phyloP scores from a whole-genome alignment of 495 filamentous ascomycete species.

The Penicillium fimorum region DNA sequence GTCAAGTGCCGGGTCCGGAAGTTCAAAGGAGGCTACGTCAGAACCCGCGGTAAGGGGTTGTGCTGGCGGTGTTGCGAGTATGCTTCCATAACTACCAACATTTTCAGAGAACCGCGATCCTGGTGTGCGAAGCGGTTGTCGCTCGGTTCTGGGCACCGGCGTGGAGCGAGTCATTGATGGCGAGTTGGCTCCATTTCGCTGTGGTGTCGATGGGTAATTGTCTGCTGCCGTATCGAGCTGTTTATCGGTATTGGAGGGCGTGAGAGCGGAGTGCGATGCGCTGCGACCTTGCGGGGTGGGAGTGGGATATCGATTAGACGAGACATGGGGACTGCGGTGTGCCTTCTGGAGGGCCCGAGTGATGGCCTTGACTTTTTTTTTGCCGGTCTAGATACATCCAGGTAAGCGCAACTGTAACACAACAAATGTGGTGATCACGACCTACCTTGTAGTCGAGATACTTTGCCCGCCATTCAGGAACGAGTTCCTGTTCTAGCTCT shows the following conservation, averaged over 20 bases:
- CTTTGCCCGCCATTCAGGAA: slow-evolving; percentile 90
- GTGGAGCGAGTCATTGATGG: slow-evolving; percentile 24
- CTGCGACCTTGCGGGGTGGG: slow-evolving; percentile 34
- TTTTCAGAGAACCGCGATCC: slow-evolving; percentile 40
- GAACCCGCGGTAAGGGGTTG: slow-evolving; percentile 26
- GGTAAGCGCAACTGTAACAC: neutral
- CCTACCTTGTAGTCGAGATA: slow-evolving; percentile 86
- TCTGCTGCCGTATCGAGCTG: slow-evolving; percentile 22
- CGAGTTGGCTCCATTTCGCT: slow-evolving; percentile 13
- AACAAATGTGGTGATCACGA: neutral
- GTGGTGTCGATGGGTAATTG: slow-evolving; percentile 12
- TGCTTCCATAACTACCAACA: slow-evolving; percentile 69
- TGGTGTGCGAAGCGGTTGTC: slow-evolving; percentile 39
- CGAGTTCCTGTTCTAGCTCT: slow-evolving; percentile 81
- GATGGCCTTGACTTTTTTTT: slow-evolving; percentile 85
- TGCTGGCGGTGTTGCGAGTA: slow-evolving; percentile 61
- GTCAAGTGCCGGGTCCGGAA: slow-evolving; percentile 74
- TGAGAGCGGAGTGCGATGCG: slow-evolving; percentile 14
- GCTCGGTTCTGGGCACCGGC: slow-evolving; percentile 30
- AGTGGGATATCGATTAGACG: slow-evolving; percentile 24
- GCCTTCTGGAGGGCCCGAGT: slow-evolving; percentile 62
- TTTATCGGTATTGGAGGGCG: slow-evolving; percentile 22
- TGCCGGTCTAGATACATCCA: slow-evolving; percentile 53
- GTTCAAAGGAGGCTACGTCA: slow-evolving; percentile 54
- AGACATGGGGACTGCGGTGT: slow-evolving; percentile 58